Base-by-base conservation (phyloP, 2,329 filamentous ascomycete species). In the Sporothrix curviconia region DNA sequence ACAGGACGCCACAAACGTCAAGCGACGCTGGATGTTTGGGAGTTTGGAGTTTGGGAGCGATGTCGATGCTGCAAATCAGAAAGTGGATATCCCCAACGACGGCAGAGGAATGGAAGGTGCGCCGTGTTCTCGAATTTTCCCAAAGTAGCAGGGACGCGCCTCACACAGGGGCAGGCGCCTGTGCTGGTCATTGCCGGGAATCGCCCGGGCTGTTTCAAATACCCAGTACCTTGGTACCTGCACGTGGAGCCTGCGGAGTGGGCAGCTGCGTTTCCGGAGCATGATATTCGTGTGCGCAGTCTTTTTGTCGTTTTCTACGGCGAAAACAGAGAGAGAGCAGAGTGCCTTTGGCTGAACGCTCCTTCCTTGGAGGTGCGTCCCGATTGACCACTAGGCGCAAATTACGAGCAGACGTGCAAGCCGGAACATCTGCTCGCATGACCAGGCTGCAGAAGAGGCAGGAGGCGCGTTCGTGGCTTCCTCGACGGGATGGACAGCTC, bases 201-300 rank as follows among this genome's bases (percentile, higher is more conserved):
- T 60, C 53, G 36, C 58, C 58, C 58, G 58, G 50, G 14, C 34
- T 30, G 58, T 57, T 57, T 53, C 53, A 57, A 57, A 57, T 47
- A 40, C 49, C 54, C 36, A 30, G 36, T 55, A 50, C 50, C 17
- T 57, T 59, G 53, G 53, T 51, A 47, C 40, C 30, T 54, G 24
- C 54, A 59, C 54, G 58, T 59, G 54, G 58, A 24, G 17, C 49
- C 24, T 8, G 22, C 7, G 14, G 36, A 17, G 50, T n/a, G 44
- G 25, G 17, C 39, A 55, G 42, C 32, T 36, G 37, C 28, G 30
- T n/a, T 46, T 36, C 17, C 12, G 19, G 14, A 36, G 14, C 11
- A 32, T 11, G 28, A 32, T 32, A 32, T 11, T 14, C 32, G n/a
- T 39, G 30, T 22, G 28, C 24, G 22, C 7, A 15, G 4, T 25